Conservation (phyloP, 176 grass and related monocot genomes). For the Carex parvula region DNA sequence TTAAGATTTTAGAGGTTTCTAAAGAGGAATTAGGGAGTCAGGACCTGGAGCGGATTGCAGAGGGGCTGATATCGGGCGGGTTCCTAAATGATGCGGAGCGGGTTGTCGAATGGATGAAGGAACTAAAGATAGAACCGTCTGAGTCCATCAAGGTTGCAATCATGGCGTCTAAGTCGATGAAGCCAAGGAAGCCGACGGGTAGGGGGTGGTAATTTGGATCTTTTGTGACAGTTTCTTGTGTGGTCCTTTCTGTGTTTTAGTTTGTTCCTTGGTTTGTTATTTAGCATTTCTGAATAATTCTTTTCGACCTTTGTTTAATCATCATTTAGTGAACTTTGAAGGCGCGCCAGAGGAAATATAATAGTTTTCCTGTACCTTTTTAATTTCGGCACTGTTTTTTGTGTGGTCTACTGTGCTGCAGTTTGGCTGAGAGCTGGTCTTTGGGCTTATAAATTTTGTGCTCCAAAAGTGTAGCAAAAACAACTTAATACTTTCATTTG, state of each 20-base stretch:
- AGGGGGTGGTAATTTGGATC: conserved; percentile 7
- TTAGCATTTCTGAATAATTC: neutral
- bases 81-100: conserved; percentile 56
- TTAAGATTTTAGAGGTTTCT: conserved; percentile 76
- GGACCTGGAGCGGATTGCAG: conserved; percentile 69
- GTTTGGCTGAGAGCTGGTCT: neutral
- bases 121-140: conserved; percentile 46
- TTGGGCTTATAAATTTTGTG: neutral
- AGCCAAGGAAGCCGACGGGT: neutral
- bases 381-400: neutral
- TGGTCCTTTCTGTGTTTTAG: neutral
- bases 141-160: conserved; percentile 24
- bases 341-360: neutral
- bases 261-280: neutral
- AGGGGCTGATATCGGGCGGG: conserved; percentile 47
- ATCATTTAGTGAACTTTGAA: neutral
- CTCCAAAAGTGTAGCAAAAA: neutral
- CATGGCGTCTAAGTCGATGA: conserved; percentile 22
- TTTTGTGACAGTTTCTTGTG: neutral
- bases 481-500: neutral
- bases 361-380: neutral
- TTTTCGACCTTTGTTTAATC: neutral
- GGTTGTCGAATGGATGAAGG: conserved; percentile 58
- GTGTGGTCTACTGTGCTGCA: neutral
- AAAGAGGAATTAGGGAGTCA: conserved; percentile 47